Base-by-base conservation (phyloP, 805 yeast genomes). In the Hanseniaspora mollemarum region DNA sequence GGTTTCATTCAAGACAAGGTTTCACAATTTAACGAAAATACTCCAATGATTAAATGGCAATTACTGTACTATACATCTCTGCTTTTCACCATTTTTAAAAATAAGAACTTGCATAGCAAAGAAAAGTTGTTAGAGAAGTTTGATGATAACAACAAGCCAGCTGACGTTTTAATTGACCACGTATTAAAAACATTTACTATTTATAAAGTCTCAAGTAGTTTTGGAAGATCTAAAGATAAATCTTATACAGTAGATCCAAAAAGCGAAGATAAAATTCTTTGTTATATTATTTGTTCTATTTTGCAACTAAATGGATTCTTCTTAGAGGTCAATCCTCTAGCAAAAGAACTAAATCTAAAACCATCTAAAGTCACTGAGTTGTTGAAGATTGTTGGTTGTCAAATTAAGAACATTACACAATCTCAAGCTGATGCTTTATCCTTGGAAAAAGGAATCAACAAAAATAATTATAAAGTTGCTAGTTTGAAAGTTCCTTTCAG, bases 181-280 rank as follows among this genome's bases (percentile, higher is more conserved):
- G 65, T 86, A 31, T 66, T 92, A 54, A 74, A 74, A 45, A 73
- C 83, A 54, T 92, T 87, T 66, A 76, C 96, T 13, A 75, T 81
- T 26, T 60, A 74, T 28, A 76, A 75, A 58, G 72, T 85, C 7
- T 46, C 50, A 12, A 77, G 84, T 7, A 74, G 71, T 46, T 74
- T 78, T 55, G 94, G 92, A 53, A 80, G 77, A 64, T 69, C 83
- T n/a, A 82, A 81, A 62, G 87, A 81, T 55, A 76, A 81, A 58
- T 74, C 81, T n/a, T 90, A 76, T 63, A 71, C 76, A 55, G 76
- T 92, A 54, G 96, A 92, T 61, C 96, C 97, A 37, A 81, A 77
- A 59, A 77, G 78, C 61, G 95, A 87, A 65, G 95, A 87, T 67
- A 87, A 83, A 67, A 71, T 92, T 44, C 70, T 92, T 57, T 83